Evolutionary conservation across 441 rosid genomes (phyloP).

Genomic region (Populus tomentosa): DNA sequence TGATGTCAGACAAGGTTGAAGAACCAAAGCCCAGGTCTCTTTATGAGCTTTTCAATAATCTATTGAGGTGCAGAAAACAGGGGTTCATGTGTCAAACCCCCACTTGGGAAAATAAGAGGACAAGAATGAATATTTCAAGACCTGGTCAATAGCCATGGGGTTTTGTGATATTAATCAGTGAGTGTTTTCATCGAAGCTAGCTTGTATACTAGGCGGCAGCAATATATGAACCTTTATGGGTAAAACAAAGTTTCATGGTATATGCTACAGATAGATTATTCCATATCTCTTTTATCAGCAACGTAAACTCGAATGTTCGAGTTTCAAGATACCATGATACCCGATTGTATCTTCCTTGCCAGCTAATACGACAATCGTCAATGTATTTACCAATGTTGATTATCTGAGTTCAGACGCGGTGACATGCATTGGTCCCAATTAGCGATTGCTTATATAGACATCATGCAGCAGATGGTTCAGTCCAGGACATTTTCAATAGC

Average conservation of each 20-base stretch:
- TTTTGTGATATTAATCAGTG: too few species aligned
- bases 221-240: not conserved
- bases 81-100: too few species aligned
- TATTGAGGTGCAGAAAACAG: too few species aligned
- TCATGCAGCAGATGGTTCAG: not conserved
- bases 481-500: not conserved
- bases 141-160: too few species aligned
- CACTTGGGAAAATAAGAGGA: too few species aligned
- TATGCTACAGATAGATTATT: not conserved
- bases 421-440: not conserved
- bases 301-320: not conserved
- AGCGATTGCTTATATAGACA: not conserved
- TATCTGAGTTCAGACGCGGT: not conserved
- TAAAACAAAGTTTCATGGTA: not conserved
- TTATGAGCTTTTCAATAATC: too few species aligned
- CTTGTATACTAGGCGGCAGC: constrained; percentile 1
- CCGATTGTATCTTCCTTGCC: constrained; percentile 17
- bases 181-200: not conserved
- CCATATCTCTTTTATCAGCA: not conserved
- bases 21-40: too few species aligned
- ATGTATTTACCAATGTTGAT: constrained; percentile 16
- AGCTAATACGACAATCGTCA: constrained; percentile 8
- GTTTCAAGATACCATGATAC: not conserved
- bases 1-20: too few species aligned
- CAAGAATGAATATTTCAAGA: too few species aligned